These are phyloP conservation scores for Thymus quinquecostatus DNA, from an alignment of 257 asterid species.

Conservation along the genomic window DNA sequence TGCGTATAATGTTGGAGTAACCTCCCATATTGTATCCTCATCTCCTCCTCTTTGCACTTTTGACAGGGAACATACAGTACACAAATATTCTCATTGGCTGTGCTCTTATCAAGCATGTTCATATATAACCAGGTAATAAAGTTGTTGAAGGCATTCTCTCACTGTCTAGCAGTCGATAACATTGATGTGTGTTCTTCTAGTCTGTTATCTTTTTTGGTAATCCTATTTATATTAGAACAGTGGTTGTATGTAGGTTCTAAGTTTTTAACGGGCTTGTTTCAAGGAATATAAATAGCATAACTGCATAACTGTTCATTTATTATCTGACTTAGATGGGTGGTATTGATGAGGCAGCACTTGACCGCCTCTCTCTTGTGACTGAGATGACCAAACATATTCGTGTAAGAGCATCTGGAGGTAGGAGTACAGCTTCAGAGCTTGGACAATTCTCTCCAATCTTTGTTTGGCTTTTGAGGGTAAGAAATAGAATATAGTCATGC, in stretches of 20 bases:
- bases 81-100: slow-evolving; percentile 96
- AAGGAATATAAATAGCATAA: too few species aligned
- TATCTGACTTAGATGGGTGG: slow-evolving; percentile 88
- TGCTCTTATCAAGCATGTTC: slow-evolving; percentile 96
- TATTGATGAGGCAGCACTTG: slow-evolving; percentile 98
- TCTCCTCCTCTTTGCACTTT: slow-evolving; percentile 23
- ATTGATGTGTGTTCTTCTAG: neutral
- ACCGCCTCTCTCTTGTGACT: slow-evolving; percentile 96
- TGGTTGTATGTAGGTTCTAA: too few species aligned
- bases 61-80: slow-evolving; percentile 98
- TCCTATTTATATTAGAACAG: slow-evolving; percentile 11
- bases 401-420: slow-evolving; percentile 90
- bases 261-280: too few species aligned
- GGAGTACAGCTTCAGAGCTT: slow-evolving; percentile 82
- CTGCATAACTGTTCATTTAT: neutral
- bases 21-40: neutral
- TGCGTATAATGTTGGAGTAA: slow-evolving; percentile 5
- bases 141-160: slow-evolving; percentile 1
- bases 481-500: neutral
- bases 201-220: neutral
- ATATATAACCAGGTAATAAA: slow-evolving; percentile 86
- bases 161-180: neutral
- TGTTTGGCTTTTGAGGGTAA: slow-evolving; percentile 98
- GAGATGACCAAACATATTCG: slow-evolving; percentile 99
- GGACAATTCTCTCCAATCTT: slow-evolving; percentile 96